Conservation (phyloP, 176 grass and related monocot genomes). For the Eremochloa ophiuroides region DNA sequence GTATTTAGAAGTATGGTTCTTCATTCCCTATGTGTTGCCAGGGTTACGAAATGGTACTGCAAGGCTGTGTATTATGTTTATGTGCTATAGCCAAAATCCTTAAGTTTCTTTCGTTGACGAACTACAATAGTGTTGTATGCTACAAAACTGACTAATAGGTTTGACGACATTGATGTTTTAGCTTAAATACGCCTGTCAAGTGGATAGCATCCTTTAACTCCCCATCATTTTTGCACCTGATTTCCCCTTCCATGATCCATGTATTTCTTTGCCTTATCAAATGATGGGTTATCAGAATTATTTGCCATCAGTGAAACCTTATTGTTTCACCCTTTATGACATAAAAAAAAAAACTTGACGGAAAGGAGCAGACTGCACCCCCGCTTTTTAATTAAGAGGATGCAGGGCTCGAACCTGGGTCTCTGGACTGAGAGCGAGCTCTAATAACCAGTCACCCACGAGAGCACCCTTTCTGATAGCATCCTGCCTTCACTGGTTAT, state of each 20-base stretch:
- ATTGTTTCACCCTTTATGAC: conserved; percentile 10
- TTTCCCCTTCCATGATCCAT: not conserved
- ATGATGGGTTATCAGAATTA: not conserved
- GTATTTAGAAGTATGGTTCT: not conserved
- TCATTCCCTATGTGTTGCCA: not conserved
- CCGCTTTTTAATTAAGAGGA: no score
- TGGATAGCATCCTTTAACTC: not conserved
- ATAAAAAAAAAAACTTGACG: no score
- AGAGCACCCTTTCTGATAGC: conserved; percentile 10
- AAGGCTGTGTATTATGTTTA: not conserved
- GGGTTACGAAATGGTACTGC: not conserved
- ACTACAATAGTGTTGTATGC: not conserved
- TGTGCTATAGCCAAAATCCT: not conserved
- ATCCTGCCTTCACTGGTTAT: not conserved
- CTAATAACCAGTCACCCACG: no score
- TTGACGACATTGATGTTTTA: not conserved
- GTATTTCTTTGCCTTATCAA: not conserved
- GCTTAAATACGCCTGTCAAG: not conserved
- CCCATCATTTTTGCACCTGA: not conserved
- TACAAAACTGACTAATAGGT: not conserved
- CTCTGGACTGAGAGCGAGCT: no score
- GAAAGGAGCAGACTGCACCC: no score
- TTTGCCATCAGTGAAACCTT: not conserved
- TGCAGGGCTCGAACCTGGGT: no score
- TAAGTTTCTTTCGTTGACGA: not conserved